phyloP scores from a whole-genome alignment of 2,329 filamentous ascomycete species.

The Raffaelea deltoideospora region DNA sequence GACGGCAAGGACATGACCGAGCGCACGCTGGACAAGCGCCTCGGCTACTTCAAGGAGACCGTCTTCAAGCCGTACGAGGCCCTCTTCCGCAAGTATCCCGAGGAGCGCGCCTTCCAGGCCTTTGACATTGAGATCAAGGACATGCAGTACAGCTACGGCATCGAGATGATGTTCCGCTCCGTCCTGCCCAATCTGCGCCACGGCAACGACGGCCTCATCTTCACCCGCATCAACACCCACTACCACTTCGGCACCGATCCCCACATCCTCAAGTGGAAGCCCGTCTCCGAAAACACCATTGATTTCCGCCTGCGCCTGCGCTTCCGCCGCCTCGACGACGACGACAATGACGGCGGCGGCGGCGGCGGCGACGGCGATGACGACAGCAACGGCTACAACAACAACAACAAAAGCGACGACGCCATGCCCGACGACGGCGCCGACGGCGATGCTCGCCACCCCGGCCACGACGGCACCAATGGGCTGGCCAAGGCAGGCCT shows the following conservation, averaged over 20 bases:
- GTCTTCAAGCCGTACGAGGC: slow-evolving; percentile 57
- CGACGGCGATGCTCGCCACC: background rate
- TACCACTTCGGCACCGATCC: slow-evolving; percentile 86
- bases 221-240: slow-evolving; percentile 77
- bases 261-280: slow-evolving; percentile 97
- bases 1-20: slow-evolving; percentile 63
- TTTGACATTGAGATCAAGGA: slow-evolving; percentile 80
- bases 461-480: background rate
- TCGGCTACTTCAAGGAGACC: slow-evolving; percentile 70
- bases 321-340: slow-evolving; percentile 53
- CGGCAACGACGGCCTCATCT: slow-evolving; percentile 93
- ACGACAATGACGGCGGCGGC: slow-evolving; percentile 50
- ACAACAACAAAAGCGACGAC: too few relatives aligned
- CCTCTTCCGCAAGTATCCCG: slow-evolving; percentile 48
- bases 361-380: slow-evolving; percentile 45
- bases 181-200: slow-evolving; percentile 74
- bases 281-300: slow-evolving; percentile 84
- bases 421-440: slow-evolving; percentile 64
- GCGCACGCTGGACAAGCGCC: slow-evolving; percentile 70
- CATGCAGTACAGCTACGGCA: slow-evolving; percentile 77
- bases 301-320: slow-evolving; percentile 72
- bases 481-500: too few relatives aligned
- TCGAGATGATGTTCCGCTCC: slow-evolving; percentile 82
- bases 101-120: slow-evolving; percentile 53
- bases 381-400: too few relatives aligned